A percentile compares a stretch with the other conserved stretches of the same genome.
Evolutionary conservation across 176 grass and related monocot species (phyloP).

Genomic region (Musa troglodytarum): DNA sequence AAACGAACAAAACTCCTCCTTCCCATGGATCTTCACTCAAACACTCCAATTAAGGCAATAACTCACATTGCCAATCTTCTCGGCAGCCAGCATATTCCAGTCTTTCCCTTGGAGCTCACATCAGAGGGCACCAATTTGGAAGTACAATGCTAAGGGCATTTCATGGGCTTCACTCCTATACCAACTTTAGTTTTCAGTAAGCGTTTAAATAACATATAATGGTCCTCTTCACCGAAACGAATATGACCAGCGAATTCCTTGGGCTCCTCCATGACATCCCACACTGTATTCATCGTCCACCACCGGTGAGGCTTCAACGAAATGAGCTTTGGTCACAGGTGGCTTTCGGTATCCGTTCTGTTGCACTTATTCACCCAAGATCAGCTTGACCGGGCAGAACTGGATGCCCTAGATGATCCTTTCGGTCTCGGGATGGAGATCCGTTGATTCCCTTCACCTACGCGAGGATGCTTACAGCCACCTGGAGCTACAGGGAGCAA

Average conservation of each 20-base stretch:
- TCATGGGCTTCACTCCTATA: constrained; percentile 51
- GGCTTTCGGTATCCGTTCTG: constrained; percentile 63
- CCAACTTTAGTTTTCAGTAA: constrained; percentile 57
- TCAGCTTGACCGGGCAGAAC: constrained; percentile 96
- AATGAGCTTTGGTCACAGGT: constrained; percentile 70
- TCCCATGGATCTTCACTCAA: constrained; percentile 86
- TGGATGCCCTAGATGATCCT: constrained; percentile 52
- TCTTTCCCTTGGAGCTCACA: constrained; percentile 73
- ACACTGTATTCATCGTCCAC: constrained; percentile 99
- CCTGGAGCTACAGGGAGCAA: constrained; percentile 63
- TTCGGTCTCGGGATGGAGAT: constrained; percentile 87
- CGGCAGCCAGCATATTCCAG: constrained; percentile 52
- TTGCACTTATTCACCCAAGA: constrained; percentile 68
- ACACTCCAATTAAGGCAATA: constrained; percentile 83
- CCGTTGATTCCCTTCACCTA: constrained; percentile 56
- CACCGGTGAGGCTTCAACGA: constrained; percentile 96
- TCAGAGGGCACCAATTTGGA: constrained; percentile 65
- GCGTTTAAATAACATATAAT: constrained; percentile 86
- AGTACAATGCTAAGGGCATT: constrained; percentile 69
- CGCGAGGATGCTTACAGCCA: constrained; percentile 64
- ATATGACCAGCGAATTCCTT: constrained; percentile 52
- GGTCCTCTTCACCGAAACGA: constrained; percentile 93
- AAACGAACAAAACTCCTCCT: constrained; percentile 78
- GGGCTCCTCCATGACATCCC: constrained; percentile 81
- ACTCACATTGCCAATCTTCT: constrained; percentile 90